These are phyloP conservation scores for Mortierella claussenii DNA, from an alignment of 192 early-diverging fungal species.

Conservation along the genomic window DNA sequence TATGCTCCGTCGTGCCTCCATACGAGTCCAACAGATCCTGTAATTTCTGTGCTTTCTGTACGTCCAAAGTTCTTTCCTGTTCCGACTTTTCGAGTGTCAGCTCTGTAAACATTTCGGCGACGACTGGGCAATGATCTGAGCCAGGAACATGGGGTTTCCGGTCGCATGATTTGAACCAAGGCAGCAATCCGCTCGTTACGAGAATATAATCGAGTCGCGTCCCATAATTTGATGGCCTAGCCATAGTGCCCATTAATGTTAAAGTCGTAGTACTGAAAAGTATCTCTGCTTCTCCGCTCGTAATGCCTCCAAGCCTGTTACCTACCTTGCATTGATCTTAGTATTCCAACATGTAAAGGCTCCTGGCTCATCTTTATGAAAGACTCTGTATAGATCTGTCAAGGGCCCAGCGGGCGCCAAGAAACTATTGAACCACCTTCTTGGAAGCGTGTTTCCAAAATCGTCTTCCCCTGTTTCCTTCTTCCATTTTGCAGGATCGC, in stretches of 20 bases:
- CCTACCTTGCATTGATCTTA: slow-evolving; percentile 76
- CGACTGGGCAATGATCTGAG: slow-evolving; percentile 86
- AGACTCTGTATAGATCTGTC: slow-evolving; percentile 73
- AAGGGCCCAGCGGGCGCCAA: slow-evolving; percentile 67
- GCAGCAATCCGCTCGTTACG: slow-evolving; percentile 57
- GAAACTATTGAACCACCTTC: slow-evolving; percentile 75
- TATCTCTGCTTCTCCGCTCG: background rate
- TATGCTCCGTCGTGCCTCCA: slow-evolving; percentile 32
- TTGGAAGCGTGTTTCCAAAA: slow-evolving; percentile 66
- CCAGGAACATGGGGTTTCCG: slow-evolving; percentile 72
- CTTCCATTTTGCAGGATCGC: slow-evolving; percentile 70
- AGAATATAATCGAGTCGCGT: slow-evolving; percentile 85
- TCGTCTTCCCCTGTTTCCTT: slow-evolving; percentile 61
- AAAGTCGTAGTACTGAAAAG: background rate
- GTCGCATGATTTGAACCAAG: slow-evolving; percentile 69
- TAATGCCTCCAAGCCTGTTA: too few relatives aligned
- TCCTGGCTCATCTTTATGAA: slow-evolving; percentile 64
- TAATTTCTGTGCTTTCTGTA: background rate
- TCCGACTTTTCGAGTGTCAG: slow-evolving; percentile 7
- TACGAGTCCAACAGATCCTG: slow-evolving; percentile 17
- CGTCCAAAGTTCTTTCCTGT: slow-evolving; percentile 15
- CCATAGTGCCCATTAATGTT: background rate
- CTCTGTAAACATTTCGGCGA: slow-evolving; percentile 49
- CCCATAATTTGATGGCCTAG: slow-evolving; percentile 62
- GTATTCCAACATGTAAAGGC: slow-evolving; percentile 81